These are phyloP conservation scores for Aspergillus diversus DNA, from an alignment of 495 filamentous ascomycete species.

Conservation along the genomic window DNA sequence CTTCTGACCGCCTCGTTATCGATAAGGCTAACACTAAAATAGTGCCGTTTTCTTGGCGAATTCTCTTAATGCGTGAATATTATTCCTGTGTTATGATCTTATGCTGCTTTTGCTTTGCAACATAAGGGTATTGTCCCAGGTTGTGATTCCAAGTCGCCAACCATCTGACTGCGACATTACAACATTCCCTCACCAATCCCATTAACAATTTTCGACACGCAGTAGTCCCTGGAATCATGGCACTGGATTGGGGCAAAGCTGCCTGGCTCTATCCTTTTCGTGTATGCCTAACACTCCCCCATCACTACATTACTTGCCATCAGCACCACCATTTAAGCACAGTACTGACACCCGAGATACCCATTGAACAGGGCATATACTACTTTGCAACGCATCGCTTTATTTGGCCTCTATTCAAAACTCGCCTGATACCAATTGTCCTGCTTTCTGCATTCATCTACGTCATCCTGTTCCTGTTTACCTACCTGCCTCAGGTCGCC, in stretches of 20 bases:
- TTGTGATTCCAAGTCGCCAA: not conserved
- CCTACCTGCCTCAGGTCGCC: constrained; percentile 64
- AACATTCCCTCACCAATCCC: too few relatives aligned
- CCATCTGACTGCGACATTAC: not conserved
- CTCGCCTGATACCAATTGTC: constrained; percentile 60
- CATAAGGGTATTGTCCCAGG: too few relatives aligned
- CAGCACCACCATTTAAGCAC: not conserved
- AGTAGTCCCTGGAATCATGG: constrained; percentile 20
- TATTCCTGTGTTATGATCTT: constrained; percentile 10
- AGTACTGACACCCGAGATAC: not conserved
- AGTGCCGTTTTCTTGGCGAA: constrained; percentile 15
- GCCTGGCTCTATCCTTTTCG: constrained; percentile 60
- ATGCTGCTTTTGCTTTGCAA: constrained; percentile 1
- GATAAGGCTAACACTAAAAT: constrained; percentile 38
- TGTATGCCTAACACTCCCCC: constrained; percentile 35
- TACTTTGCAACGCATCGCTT: constrained; percentile 64
- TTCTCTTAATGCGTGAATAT: constrained; percentile 1
- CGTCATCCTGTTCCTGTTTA: constrained; percentile 62
- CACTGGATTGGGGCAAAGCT: constrained; percentile 40
- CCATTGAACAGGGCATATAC: constrained; percentile 53
- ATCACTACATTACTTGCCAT: not conserved
- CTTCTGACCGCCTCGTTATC: constrained; percentile 40
- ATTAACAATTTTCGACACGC: constrained; percentile 15
- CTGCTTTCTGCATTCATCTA: constrained; percentile 64
- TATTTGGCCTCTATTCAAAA: constrained; percentile 64